A percentile compares a stretch with the other conserved stretches of the same genome.
Evolutionary conservation across 352 stramenopile species (phyloP).

Genomic region (Plasmopara muralis): DNA sequence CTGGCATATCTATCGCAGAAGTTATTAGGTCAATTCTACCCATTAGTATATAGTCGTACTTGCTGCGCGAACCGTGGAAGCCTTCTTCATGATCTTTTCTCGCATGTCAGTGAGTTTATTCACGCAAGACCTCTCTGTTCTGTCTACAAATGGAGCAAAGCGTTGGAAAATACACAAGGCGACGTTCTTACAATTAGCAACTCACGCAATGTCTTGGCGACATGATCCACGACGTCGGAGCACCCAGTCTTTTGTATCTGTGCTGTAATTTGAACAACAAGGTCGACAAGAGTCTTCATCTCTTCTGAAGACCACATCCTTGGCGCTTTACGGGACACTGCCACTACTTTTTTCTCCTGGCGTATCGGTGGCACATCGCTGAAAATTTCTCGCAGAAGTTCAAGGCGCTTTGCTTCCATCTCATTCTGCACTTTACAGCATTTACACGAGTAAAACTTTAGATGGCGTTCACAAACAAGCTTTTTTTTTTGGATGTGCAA

Average conservation of each 20-base stretch:
- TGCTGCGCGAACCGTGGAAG: slow-evolving; percentile 29
- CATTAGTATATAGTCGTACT: slow-evolving; percentile 25
- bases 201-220: slow-evolving; percentile 33
- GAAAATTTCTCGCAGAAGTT: slow-evolving; percentile 46
- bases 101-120: slow-evolving; percentile 61
- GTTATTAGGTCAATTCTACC: slow-evolving; percentile 3
- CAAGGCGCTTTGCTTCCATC: slow-evolving; percentile 27
- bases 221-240: slow-evolving; percentile 29
- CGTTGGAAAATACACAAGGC: slow-evolving; percentile 2
- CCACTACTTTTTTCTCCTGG: slow-evolving; percentile 12
- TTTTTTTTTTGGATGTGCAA: too few relatives aligned
- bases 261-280: slow-evolving; percentile 51
- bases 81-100: slow-evolving; percentile 38
- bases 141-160: slow-evolving; percentile 19
- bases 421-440: slow-evolving; percentile 14
- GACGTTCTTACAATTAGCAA: background rate
- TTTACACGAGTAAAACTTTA: too few relatives aligned
- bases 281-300: slow-evolving; percentile 44
- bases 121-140: slow-evolving; percentile 44
- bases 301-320: slow-evolving; percentile 57
- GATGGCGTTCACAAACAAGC: too few relatives aligned
- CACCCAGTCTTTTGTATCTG: slow-evolving; percentile 48
- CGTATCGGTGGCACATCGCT: slow-evolving; percentile 31
- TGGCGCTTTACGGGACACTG: slow-evolving; percentile 21
- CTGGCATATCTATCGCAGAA: slow-evolving; percentile 41